Conservation (phyloP, 225 moss, liverwort and hornwort genomes). For the Climacium dendroides region DNA sequence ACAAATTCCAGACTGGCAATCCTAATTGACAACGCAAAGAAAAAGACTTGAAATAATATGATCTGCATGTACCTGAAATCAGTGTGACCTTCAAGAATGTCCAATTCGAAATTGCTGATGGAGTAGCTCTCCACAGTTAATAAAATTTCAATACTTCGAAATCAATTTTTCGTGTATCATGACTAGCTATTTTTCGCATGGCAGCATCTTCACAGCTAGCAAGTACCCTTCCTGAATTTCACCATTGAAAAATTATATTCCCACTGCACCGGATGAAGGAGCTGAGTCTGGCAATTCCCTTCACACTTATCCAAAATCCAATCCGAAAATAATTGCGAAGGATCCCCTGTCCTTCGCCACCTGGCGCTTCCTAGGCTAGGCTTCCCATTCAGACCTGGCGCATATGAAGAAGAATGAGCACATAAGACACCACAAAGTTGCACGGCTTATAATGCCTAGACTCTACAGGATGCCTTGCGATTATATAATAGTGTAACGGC, state of each 20-base stretch:
- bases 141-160: neutral
- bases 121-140: neutral
- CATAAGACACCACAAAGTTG: neutral
- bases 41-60: neutral
- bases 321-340: neutral
- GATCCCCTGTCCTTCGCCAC: constrained; percentile 2
- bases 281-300: neutral
- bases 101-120: constrained; percentile 4
- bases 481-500: neutral
- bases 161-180: neutral
- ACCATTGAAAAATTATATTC: neutral
- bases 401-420: neutral
- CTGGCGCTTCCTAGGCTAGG: neutral
- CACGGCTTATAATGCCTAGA: neutral
- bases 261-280: neutral
- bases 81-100: neutral
- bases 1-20: neutral
- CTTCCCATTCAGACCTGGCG: neutral
- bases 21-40: neutral
- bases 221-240: neutral
- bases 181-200: neutral
- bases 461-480: neutral
- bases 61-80: constrained; percentile 5
- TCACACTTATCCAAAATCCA: neutral
- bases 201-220: neutral